phyloP scores from a whole-genome alignment of 2,329 filamentous ascomycete species.

The Xylaria sp. region DNA sequence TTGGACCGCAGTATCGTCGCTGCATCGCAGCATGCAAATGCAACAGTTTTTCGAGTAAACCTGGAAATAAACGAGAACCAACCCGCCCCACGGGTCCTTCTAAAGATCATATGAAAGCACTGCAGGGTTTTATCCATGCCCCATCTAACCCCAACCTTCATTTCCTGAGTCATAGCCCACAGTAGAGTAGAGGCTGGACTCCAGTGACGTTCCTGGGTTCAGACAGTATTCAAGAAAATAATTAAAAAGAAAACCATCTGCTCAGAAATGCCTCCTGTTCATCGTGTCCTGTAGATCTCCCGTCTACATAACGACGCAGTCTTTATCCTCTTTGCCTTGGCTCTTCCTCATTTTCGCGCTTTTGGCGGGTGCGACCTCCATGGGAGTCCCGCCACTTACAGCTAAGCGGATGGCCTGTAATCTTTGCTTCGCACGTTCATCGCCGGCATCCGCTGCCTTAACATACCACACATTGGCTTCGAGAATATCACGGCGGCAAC shows the following conservation, averaged over 20 bases:
- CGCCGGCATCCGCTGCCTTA: constrained; percentile 89
- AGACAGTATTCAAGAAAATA: constrained; percentile 34
- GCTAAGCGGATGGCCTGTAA: constrained; percentile 88
- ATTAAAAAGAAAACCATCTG: neutral
- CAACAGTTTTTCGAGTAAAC: constrained; percentile 24
- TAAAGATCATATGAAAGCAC: constrained; percentile 32
- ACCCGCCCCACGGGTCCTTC: constrained; percentile 25
- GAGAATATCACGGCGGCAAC: constrained; percentile 91
- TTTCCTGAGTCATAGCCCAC: constrained; percentile 14
- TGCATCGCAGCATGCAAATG: constrained; percentile 35
- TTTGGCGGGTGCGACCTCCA: constrained; percentile 66
- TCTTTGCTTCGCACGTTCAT: constrained; percentile 88
- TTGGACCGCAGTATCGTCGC: constrained; percentile 19
- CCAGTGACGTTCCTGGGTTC: constrained; percentile 14
- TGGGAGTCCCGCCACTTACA: constrained; percentile 68
- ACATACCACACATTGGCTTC: constrained; percentile 99
- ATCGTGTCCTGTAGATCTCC: constrained; percentile 21
- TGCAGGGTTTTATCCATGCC: constrained; percentile 20
- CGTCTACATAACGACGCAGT: constrained; percentile 68
- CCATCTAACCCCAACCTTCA: constrained; percentile 29
- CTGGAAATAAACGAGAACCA: constrained; percentile 28
- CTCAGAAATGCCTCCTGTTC: constrained; percentile 6
- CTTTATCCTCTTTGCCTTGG: constrained; percentile 58
- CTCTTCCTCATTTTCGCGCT: constrained; percentile 64
- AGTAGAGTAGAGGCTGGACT: constrained; percentile 1